phyloP scores from a whole-genome alignment of 2,329 filamentous ascomycete species.

The Pseudogymnoascus pannorum region DNA sequence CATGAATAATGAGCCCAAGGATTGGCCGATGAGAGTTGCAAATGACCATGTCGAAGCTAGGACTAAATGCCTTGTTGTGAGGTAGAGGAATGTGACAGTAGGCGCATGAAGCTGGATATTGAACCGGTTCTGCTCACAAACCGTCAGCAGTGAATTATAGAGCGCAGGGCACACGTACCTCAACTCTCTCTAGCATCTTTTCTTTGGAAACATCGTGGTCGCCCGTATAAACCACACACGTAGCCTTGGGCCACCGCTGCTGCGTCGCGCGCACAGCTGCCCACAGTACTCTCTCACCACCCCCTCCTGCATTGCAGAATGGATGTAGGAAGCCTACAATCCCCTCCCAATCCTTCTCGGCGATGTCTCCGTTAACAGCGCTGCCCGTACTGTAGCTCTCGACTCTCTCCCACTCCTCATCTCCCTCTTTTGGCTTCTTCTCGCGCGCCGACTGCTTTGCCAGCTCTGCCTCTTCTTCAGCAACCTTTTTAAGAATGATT shows the following conservation, averaged over 20 bases:
- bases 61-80: constrained; percentile 80
- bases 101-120: constrained; percentile 84
- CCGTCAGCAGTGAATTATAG: not conserved
- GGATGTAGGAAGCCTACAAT: constrained; percentile 96
- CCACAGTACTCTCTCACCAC: constrained; percentile 93
- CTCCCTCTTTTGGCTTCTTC: constrained; percentile 28
- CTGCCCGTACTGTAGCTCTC: constrained; percentile 43
- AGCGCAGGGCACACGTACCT: constrained; percentile 40
- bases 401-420: constrained; percentile 57
- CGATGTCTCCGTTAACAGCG: constrained; percentile 36
- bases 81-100: constrained; percentile 80
- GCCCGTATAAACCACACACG: constrained; percentile 90
- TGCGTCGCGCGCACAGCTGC: constrained; percentile 90
- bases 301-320: constrained; percentile 95
- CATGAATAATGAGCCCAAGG: constrained; percentile 76
- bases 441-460: constrained; percentile 7
- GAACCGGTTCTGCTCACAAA: constrained; percentile 64
- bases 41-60: constrained; percentile 81
- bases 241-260: constrained; percentile 76
- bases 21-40: constrained; percentile 92
- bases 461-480: constrained; percentile 6
- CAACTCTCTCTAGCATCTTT: constrained; percentile 68
- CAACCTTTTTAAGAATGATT: constrained; percentile 21
- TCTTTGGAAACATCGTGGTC: constrained; percentile 83
- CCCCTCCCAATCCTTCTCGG: constrained; percentile 64